Conservation (phyloP, 2,329 filamentous ascomycete genomes). For the Fusarium begoniae region DNA sequence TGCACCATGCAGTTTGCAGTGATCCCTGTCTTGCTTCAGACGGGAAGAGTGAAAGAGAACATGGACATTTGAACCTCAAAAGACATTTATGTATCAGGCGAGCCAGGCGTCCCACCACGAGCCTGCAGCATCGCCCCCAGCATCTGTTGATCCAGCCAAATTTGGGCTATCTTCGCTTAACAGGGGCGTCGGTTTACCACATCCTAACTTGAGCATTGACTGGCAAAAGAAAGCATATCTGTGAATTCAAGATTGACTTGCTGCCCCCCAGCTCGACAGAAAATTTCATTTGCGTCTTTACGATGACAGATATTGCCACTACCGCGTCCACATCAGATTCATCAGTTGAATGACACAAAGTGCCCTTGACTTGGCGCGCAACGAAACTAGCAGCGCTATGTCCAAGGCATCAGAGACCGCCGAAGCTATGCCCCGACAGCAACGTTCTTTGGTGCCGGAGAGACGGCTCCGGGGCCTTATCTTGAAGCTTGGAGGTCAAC, state of each 20-base stretch:
- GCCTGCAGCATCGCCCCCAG: constrained; percentile 28
- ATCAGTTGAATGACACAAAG: constrained; percentile 7
- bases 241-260: not conserved
- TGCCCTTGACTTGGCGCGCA: constrained; percentile 1
- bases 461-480: not conserved
- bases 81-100: constrained; percentile 7
- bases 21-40: constrained; percentile 18
- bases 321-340: not conserved
- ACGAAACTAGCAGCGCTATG: not conserved
- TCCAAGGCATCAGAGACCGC: constrained; percentile 3
- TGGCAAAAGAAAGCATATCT: not conserved
- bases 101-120: constrained; percentile 24
- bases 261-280: not conserved
- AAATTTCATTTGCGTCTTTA: not conserved
- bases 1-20: constrained; percentile 2
- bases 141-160: constrained; percentile 30
- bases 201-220: not conserved
- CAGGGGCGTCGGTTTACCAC: constrained; percentile 14
- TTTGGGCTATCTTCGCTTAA: constrained; percentile 11
- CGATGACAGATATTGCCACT: constrained; percentile 3
- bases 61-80: constrained; percentile 1
- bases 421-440: not conserved
- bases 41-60: not conserved
- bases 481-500: not conserved
- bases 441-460: not conserved